phyloP scores from a whole-genome alignment of 352 stramenopile genomes.

The Phytopythium oedochilum region DNA sequence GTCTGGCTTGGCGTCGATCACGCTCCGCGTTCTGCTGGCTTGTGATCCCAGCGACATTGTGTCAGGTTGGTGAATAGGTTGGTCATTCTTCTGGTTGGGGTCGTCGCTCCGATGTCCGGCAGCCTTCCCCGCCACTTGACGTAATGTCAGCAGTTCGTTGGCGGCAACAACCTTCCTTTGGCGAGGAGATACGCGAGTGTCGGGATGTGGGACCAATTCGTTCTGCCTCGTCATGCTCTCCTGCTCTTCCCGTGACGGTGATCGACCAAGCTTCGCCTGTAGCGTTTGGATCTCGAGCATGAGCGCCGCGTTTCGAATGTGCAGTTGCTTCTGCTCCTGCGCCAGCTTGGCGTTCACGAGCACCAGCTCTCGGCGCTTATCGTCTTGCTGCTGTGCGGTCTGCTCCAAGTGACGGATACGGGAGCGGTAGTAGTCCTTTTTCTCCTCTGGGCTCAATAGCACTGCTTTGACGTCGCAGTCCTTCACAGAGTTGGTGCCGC shows the following conservation, averaged over 20 bases:
- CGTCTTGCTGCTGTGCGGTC: constrained; percentile 30
- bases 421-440: constrained; percentile 33
- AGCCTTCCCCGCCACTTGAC: neutral
- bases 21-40: neutral
- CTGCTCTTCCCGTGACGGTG: too few relatives aligned
- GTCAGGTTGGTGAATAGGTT: neutral
- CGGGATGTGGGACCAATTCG: too few relatives aligned
- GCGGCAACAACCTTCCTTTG: neutral
- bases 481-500: neutral
- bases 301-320: constrained; percentile 26
- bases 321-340: constrained; percentile 56
- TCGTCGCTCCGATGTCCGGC: neutral
- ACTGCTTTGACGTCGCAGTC: neutral
- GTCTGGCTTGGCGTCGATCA: neutral
- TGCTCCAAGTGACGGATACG: constrained; percentile 51
- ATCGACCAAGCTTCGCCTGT: too few relatives aligned
- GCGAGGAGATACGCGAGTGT: too few relatives aligned
- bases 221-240: too few relatives aligned
- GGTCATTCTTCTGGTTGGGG: neutral
- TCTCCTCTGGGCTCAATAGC: constrained; percentile 11
- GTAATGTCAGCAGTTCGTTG: neutral
- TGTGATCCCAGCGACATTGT: neutral
- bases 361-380: constrained; percentile 57
- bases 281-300: constrained; percentile 25
- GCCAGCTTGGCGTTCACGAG: constrained; percentile 64